Base-by-base conservation (phyloP, 139 green algal genomes). In the Trebouxia sp. region DNA sequence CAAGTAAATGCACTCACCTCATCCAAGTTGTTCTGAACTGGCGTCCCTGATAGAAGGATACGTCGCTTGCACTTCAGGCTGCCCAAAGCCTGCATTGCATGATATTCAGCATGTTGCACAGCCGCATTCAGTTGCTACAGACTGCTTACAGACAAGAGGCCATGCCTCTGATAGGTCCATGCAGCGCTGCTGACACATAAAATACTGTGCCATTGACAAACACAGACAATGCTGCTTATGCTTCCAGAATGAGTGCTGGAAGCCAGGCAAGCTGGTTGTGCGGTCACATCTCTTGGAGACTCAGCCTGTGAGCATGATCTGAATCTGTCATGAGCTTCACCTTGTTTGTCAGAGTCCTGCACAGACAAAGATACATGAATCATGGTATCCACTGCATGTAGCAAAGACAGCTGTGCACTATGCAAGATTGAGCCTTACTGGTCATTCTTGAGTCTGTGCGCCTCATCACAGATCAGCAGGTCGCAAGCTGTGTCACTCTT, bases 381-480 rank as follows among this genome's bases (percentile, higher is more conserved):
- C n/a, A n/a, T n/a, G n/a, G n/a, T n/a, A n/a, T n/a, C n/a, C n/a
- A n/a, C n/a, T 41, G 9, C 58, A 30, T 24, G 84, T 80, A 75
- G 91, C 92, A 45, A 50, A 26, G 30, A 86, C 82, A 75, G 90
- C 72, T 87, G 96, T 98, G n/a, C n/a, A n/a, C n/a, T n/a, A n/a
- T 50, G 95, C 98, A 6, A 97, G 88, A 17, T 94, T 98, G 30
- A 8, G 10, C 26, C 62, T 72, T 30, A 72, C 62, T 91, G 87
- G 81, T 97, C 94, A 80, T 99, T 99, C 88, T 99, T 99, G 28
- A 99, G 91, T 1, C 97, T 89, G 86, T 99, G 97, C 28, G 89
- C 90, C 88, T 99, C 97, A 82, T 99, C 97, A 75, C 95, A 98
- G 80, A 99, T 97, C 8, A 99, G 90, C 69, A 99, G 90, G 85